These are phyloP conservation scores for Novymonas esmeraldas DNA, from an alignment of 208 protist genomes.

Conservation along the genomic window DNA sequence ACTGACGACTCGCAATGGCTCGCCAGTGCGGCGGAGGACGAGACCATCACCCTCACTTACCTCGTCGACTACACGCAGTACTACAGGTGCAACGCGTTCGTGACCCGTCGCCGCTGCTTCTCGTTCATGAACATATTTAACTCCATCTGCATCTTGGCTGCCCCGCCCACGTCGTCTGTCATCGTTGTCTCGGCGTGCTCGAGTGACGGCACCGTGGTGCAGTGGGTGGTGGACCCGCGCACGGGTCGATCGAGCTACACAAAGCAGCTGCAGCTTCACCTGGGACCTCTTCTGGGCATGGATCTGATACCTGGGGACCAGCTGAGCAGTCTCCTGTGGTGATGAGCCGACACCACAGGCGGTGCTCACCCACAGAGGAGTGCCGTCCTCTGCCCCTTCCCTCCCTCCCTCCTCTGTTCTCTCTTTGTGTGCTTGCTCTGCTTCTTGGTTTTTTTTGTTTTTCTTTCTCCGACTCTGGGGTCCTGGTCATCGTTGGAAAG, in stretches of 20 bases:
- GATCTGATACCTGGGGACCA: constrained; percentile 41
- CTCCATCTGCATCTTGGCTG: constrained; percentile 68
- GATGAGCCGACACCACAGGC: not conserved
- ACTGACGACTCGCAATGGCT: constrained; percentile 79
- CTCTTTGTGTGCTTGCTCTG: not conserved
- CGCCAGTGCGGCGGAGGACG: constrained; percentile 77
- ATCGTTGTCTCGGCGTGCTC: constrained; percentile 79
- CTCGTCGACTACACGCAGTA: constrained; percentile 45
- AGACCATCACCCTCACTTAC: constrained; percentile 67
- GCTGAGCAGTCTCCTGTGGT: constrained; percentile 21
- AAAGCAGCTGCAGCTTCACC: constrained; percentile 76
- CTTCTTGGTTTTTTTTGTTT: not conserved
- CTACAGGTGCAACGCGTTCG: constrained; percentile 64
- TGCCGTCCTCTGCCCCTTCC: no score
- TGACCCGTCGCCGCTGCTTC: constrained; percentile 72
- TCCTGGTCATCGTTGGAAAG: no score
- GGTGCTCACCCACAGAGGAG: not conserved
- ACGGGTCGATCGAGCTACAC: constrained; percentile 53
- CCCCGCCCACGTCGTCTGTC: constrained; percentile 65
- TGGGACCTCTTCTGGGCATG: constrained; percentile 77
- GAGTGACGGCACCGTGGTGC: constrained; percentile 75
- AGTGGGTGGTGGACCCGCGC: constrained; percentile 79
- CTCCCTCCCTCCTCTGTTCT: constrained; percentile 21
- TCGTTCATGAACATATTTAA: constrained; percentile 88
- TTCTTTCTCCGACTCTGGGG: constrained; percentile 3